Conservation (phyloP, 768 basidiomycete species). For the Kwoniella heveanensis region DNA sequence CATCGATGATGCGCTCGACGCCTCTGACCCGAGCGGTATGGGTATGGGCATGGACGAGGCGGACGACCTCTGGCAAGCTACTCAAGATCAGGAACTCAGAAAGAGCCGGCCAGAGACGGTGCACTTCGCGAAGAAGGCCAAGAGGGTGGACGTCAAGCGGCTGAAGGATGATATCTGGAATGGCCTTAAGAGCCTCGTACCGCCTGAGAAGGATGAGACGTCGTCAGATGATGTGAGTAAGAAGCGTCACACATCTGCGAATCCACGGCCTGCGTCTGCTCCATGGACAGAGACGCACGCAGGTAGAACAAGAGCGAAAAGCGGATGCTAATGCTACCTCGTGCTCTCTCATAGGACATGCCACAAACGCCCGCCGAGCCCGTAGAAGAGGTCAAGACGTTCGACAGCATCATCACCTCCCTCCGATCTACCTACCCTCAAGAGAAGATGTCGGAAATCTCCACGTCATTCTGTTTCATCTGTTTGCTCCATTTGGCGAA, state of each 20-base stretch:
- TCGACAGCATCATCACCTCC: conserved; percentile 71
- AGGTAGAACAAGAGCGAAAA: too few species aligned
- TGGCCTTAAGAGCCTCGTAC: conserved; percentile 72
- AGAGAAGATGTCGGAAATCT: conserved; percentile 97
- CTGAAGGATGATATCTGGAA: conserved; percentile 99
- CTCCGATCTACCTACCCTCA: conserved; percentile 79
- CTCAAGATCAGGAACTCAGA: conserved; percentile 69
- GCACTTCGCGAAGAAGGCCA: conserved; percentile 92
- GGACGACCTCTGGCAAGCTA: conserved; percentile 82
- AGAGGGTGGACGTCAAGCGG: conserved; percentile 92
- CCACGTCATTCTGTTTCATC: conserved; percentile 99
- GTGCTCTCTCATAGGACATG: conserved; percentile 20
- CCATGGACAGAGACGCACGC: too few species aligned
- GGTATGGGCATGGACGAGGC: conserved; percentile 73
- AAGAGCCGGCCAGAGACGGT: conserved; percentile 84
- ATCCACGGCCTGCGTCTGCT: too few species aligned
- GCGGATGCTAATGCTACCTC: background rate
- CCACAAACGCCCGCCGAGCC: conserved; percentile 31
- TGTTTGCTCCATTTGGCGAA: conserved; percentile 94
- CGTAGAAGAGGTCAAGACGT: conserved; percentile 43
- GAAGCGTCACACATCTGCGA: background rate
- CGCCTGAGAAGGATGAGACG: conserved; percentile 48
- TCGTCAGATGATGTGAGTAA: conserved; percentile 52
- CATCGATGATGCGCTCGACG: conserved; percentile 61
- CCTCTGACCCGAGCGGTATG: conserved; percentile 31